Evolutionary conservation across 345 rosid genomes (phyloP).

Genomic region (Pelargonium nanum): DNA sequence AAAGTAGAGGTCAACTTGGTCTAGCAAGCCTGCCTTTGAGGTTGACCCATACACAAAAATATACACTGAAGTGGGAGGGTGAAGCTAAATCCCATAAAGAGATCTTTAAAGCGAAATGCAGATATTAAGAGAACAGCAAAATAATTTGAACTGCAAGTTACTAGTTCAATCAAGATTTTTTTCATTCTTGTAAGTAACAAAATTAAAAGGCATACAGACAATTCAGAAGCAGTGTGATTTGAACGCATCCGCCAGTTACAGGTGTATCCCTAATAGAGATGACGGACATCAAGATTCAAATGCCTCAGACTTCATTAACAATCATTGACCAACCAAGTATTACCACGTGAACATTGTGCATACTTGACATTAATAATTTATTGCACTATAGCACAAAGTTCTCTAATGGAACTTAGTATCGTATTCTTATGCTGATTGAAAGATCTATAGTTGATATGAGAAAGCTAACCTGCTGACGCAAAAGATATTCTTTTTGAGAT

Average conservation of each 20-base stretch:
- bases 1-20: neutral
- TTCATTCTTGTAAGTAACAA: no score
- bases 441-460: conserved; percentile 1
- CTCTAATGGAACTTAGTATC: neutral
- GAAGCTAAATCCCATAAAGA: neutral
- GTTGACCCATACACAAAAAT: neutral
- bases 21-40: neutral
- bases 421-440: neutral
- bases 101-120: neutral
- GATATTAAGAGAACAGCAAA: neutral
- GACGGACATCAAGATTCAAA: neutral
- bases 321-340: neutral
- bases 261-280: neutral
- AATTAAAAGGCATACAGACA: no score
- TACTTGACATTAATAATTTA: neutral
- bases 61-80: neutral
- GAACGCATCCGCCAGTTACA: neutral
- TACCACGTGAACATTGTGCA: neutral
- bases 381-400: neutral
- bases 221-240: neutral
- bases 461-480: conserved; percentile 90
- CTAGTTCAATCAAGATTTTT: no score
- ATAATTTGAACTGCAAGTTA: neutral
- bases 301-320: neutral
- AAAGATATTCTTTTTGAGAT: conserved; percentile 96